Evolutionary conservation across 2,329 filamentous ascomycete genomes (phyloP), one percentile per base, ranked within the genome.

Genomic region (Fusarium pilosicola): DNA sequence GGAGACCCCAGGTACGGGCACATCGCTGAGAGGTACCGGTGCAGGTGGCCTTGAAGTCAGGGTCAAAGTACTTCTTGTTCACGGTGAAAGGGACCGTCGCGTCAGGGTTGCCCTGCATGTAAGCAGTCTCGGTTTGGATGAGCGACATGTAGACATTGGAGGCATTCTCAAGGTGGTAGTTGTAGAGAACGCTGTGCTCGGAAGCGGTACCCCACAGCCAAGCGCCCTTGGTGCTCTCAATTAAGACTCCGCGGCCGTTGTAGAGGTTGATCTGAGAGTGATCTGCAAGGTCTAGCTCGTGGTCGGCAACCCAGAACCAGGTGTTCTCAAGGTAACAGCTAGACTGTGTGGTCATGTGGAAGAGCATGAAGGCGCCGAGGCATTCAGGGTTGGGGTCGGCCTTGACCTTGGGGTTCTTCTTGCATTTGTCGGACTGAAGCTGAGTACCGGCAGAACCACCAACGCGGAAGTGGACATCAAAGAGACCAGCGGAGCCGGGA

Each of bases 401-500:
- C 11, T 86, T 88, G 20, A 86, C 84, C 57, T 87, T 86, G 46
- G 93, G 93, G 71, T 91, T 93, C 88, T 97, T 97, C 81, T 89
- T 83, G 85, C 95, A 98, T 62, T 87, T 91, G 81, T 94, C 88
- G 24, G 92, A 92, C 83, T 97, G 94, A 22, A 98, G 88, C 74
- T 93, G 84, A 34, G 95, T 97, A 68, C 96, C 96, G 9, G 93
- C 92, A 62, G 92, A 91, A 48, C 96, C 96, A 77, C 95, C 96
- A 77, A 99, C 90, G 79, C 96, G 94, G 84, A 96, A 92, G 86
- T 99, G 96, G n/a, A 95, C 92, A 79, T 99, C 96, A 94, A 95
- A 99, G 83, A 98, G 91, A 71, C 91, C 96, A 26, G 91, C 91
- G 4, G 90, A 89, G 52, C 94, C 94, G 65, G 91, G 88, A 62